Evolutionary conservation across 2,329 filamentous ascomycete genomes (phyloP).

Genomic region (Metarhizium album): DNA sequence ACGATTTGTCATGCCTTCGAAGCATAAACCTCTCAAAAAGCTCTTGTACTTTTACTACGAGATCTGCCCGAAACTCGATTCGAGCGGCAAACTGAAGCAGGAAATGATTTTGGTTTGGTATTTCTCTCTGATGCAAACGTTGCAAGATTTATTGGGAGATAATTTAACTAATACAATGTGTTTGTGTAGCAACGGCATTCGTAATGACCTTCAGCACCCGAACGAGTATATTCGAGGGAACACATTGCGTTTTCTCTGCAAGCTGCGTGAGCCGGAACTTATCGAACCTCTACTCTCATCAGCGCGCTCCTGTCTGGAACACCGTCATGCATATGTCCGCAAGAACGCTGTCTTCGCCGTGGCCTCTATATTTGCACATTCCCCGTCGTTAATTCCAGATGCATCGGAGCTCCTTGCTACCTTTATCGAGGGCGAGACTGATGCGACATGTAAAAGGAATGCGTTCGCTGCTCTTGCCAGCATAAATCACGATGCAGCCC

Average conservation of each 20-base stretch:
- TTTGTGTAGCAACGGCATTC: constrained; percentile 77
- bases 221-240: constrained; percentile 98
- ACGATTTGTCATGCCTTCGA: constrained; percentile 98
- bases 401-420: constrained; percentile 82
- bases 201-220: constrained; percentile 91
- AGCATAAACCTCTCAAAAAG: constrained; percentile 94
- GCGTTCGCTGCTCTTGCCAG: constrained; percentile 84
- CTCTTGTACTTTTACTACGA: constrained; percentile 99
- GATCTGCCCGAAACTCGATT: constrained; percentile 92
- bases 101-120: constrained; percentile 99
- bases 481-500: constrained; percentile 87
- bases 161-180: background rate
- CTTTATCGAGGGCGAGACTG: constrained; percentile 84
- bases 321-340: constrained; percentile 93
- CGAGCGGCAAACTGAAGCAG: constrained; percentile 90
- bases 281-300: constrained; percentile 93
- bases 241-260: constrained; percentile 94
- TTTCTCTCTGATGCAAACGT: constrained; percentile 4
- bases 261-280: constrained; percentile 88
- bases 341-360: constrained; percentile 97
- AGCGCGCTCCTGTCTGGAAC: constrained; percentile 82
- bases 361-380: constrained; percentile 84
- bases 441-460: constrained; percentile 95
- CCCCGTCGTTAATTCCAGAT: constrained; percentile 85
- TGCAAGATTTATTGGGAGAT: background rate